Percentiles rank a stretch among this genome's conserved stretches.
Evolutionary conservation across 257 asterid genomes (phyloP).

Genomic region (Rehmannia glutinosa): DNA sequence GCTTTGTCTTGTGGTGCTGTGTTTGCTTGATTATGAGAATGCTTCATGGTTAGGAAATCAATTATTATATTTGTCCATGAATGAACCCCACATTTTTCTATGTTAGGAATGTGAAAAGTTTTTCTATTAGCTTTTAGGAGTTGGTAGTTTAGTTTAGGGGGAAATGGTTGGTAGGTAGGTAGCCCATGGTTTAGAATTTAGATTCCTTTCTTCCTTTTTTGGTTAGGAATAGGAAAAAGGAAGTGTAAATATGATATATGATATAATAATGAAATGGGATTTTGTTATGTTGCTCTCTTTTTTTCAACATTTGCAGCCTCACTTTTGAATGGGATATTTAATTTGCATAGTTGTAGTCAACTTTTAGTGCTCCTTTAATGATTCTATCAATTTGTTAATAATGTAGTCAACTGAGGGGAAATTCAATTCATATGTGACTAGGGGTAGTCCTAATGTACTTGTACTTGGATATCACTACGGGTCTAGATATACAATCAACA

Average conservation of each 20-base stretch:
- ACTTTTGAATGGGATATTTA: no score
- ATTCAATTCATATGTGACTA: no score
- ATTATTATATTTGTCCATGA: no score
- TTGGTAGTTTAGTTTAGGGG: neutral
- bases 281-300: neutral
- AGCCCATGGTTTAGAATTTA: no score
- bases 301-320: neutral
- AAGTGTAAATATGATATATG: conserved; percentile 23
- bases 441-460: no score
- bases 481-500: no score
- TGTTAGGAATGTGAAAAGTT: neutral
- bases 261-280: conserved; percentile 16
- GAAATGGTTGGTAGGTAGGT: neutral
- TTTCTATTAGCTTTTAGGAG: neutral
- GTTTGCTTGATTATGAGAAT: conserved; percentile 22
- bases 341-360: no score
- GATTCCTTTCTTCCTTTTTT: conserved; percentile 3
- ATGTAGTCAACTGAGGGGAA: no score
- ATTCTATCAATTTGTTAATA: no score
- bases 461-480: no score
- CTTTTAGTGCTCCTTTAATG: no score
- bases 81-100: neutral
- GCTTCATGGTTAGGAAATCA: no score
- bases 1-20: conserved; percentile 69
- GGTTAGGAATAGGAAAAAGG: conserved; percentile 1